Conservation (phyloP, 1,139 yeast species). For the Blastobotrys serpentis region DNA sequence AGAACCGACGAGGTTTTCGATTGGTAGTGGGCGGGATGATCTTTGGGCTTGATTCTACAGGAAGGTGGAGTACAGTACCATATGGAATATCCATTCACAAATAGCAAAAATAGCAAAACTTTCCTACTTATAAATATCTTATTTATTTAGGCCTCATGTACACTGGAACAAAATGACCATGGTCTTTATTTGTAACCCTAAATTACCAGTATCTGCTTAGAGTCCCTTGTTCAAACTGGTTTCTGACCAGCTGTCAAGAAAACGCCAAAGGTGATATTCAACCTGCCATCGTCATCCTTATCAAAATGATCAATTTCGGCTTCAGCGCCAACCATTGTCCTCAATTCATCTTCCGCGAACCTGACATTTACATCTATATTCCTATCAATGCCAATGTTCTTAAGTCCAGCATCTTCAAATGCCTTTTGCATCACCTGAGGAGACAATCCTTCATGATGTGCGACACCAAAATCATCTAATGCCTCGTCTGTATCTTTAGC, state of each 20-base stretch:
- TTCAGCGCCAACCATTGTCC: slow-evolving; percentile 15
- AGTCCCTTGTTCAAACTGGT: too few relatives aligned
- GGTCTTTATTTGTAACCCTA: too few relatives aligned
- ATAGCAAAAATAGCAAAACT: too few relatives aligned
- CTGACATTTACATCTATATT: slow-evolving; percentile 26
- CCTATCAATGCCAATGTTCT: slow-evolving; percentile 20
- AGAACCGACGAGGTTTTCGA: too few relatives aligned
- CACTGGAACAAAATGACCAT: too few relatives aligned
- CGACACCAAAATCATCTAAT: slow-evolving; percentile 13
- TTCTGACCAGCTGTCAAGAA: neutral
- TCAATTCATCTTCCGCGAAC: slow-evolving; percentile 25
- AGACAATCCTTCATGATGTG: slow-evolving; percentile 25
- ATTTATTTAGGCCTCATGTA: too few relatives aligned
- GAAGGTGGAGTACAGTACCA: too few relatives aligned
- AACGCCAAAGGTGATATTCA: neutral
- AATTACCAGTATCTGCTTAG: too few relatives aligned
- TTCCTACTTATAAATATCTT: too few relatives aligned
- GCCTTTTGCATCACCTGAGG: slow-evolving; percentile 22
- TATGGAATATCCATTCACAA: too few relatives aligned
- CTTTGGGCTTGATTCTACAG: too few relatives aligned
- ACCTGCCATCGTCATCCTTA: neutral
- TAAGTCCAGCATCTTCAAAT: slow-evolving; percentile 26
- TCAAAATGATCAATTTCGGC: neutral
- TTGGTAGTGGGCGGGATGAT: too few relatives aligned
- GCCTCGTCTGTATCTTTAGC: slow-evolving; percentile 8